Base-by-base conservation (phyloP, 306 rosid species). In the Citrullus mucosospermus region DNA sequence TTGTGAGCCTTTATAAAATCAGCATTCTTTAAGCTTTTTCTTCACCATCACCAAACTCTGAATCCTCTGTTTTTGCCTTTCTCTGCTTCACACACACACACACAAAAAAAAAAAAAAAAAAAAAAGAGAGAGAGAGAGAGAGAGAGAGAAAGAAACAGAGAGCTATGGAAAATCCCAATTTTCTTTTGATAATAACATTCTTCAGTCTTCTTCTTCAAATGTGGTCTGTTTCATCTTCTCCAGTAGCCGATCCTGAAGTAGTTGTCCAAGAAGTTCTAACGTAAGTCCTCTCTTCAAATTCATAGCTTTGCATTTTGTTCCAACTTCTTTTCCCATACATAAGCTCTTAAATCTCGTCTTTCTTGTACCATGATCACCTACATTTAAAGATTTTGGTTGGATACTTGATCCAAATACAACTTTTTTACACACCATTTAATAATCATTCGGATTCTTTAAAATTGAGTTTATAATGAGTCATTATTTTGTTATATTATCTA, bases 181-280 rank as follows among this genome's bases (percentile, higher is more conserved):
- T 83, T 67, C 62, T 86, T 76, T 28, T 84, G n/a, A 25, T 81
- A 1, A 78, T 81, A 5, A 81, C 85, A 36, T 36, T 36, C 53
- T 65, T 81, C 53, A 76, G 78, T 17, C 60, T 80, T 17, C 56
- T 90, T 66, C 84, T 87, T 20, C 51, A 76, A 55, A 87, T 90
- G 30, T 59, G 77, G 69, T 75, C 77, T 83, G 78, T 81, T 83
- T 84, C 71, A 80, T 91, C 97, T 36, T 88, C 93, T 50, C 88
- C 90, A 50, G 83, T 88, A 69, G 79, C 84, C 76, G 90, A 88
- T 75, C 93, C 96, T 38, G 90, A 89, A 41, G 62, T 82, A 17
- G 88, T 92, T 5, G 92, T 87, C 14, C 78, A 91, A 79, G 81
- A 89, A 83, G 96, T 92, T 56, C 92, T 85, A 74, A 82, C 79